Evolutionary conservation across 306 rosid genomes (phyloP), one percentile per base, ranked within the genome.

Genomic region (Aeschynomene evenia): DNA sequence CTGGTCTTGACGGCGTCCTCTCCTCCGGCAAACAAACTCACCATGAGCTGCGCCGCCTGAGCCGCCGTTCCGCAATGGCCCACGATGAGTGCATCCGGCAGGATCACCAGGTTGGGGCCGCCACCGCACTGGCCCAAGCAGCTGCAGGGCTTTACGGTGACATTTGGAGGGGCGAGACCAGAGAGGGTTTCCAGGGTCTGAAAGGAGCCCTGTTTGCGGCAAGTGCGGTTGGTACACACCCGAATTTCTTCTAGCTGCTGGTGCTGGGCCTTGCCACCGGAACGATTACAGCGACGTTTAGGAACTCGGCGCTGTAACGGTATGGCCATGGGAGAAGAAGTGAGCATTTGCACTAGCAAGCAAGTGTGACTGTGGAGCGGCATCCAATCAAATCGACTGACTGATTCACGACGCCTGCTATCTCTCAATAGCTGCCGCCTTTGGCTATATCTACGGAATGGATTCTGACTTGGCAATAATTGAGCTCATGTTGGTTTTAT

Each of bases 171-270:
- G 46, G 94, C 88, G 3, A 93, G 77, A 24, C 75, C 82, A 53
- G 72, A 68, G 70, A 93, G 85, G 40, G 82, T 83, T 64, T 88
- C 90, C 6, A 93, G 87, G 59, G 91, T 85, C 71, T 86, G 87
- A 52, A 88, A 67, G 12, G 98, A 90, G 8, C 97, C 98, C 62
- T 90, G 97, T 33, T 72, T 83, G 2, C 98, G 94, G 84, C 96
- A 90, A 34, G 83, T 82, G 20, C 96, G 90, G 80, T 90, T 93
- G 13, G 94, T 85, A 80, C 98, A 93, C 2, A 93, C 96, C 13
- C 91, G 84, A 65, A 93, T 81, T 78, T 90, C 97, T 46, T 60
- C 57, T 19, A 55, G 36, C 24, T 26, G 57, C 2, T 53, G 63
- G 5, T 86, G 71, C 60, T 56, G 42, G 60, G 66, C 71, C 60